Evolutionary conservation across 2,329 filamentous ascomycete genomes (phyloP).

Genomic region (Pseudohalonectria lignicola): DNA sequence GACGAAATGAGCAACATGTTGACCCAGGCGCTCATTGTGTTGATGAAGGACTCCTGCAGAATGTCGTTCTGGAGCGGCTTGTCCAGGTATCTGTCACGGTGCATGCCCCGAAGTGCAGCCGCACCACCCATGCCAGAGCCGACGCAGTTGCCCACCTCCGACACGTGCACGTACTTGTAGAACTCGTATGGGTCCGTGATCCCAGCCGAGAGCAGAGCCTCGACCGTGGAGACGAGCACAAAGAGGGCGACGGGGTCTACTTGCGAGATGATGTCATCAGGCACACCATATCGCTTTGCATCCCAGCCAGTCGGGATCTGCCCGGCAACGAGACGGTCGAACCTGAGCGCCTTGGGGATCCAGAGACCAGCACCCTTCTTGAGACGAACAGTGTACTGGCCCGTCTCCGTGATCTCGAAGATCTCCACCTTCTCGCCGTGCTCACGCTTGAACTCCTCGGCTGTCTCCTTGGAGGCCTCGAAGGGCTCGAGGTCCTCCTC

Average conservation of each 20-base stretch:
- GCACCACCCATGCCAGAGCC: slow-evolving; percentile 98
- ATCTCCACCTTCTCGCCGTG: slow-evolving; percentile 97
- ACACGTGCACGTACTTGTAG: slow-evolving; percentile 98
- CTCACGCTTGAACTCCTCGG: slow-evolving; percentile 92
- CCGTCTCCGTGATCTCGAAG: slow-evolving; percentile 87
- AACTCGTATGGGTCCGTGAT: slow-evolving; percentile 99
- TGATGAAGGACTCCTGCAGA: slow-evolving; percentile 98
- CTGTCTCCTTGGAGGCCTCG: slow-evolving; percentile 93
- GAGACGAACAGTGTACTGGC: slow-evolving; percentile 87
- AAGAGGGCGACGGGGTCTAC: slow-evolving; percentile 95
- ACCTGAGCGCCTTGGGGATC: slow-evolving; percentile 93
- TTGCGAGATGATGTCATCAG: slow-evolving; percentile 94
- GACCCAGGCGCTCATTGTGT: slow-evolving; percentile 99
- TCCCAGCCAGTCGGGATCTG: slow-evolving; percentile 97
- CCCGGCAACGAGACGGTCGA: slow-evolving; percentile 93
- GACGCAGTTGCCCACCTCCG: slow-evolving; percentile 94
- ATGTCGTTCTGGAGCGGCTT: slow-evolving; percentile 98
- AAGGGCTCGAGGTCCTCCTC: slow-evolving; percentile 96
- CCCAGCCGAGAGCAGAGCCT: slow-evolving; percentile 82
- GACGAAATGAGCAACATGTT: slow-evolving; percentile 98
- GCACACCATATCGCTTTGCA: slow-evolving; percentile 89
- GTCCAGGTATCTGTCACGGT: slow-evolving; percentile 94
- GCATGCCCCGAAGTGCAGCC: slow-evolving; percentile 88
- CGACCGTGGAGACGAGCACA: slow-evolving; percentile 86
- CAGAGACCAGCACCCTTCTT: slow-evolving; percentile 92